phyloP scores from a whole-genome alignment of 139 green algal species.

The Zygnema cylindricum region DNA sequence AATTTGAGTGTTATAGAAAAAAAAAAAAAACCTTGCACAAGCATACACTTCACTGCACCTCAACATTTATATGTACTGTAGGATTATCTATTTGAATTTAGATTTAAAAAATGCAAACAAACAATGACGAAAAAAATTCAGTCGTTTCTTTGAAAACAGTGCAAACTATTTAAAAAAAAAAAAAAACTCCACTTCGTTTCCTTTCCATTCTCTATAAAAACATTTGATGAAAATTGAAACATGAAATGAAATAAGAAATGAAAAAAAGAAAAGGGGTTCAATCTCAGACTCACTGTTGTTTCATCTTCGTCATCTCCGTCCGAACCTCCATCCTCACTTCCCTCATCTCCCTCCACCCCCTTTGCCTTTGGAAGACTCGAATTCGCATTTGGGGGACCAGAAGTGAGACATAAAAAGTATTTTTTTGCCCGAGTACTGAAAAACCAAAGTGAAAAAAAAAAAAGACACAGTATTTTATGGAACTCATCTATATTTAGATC shows the following conservation, averaged over 20 bases:
- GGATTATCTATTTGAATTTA: too few relatives aligned
- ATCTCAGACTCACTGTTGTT: background rate
- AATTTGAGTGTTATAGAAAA: too few relatives aligned
- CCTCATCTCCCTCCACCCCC: constrained; percentile 32
- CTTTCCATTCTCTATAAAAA: too few relatives aligned
- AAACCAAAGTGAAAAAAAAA: background rate
- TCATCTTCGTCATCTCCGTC: constrained; percentile 43
- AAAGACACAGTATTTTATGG: background rate
- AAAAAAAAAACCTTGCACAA: too few relatives aligned
- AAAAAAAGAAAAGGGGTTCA: too few relatives aligned
- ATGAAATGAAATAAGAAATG: background rate
- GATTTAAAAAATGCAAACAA: too few relatives aligned
- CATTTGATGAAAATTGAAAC: background rate
- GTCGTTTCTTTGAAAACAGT: too few relatives aligned
- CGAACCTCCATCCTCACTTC: background rate
- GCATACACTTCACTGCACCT: too few relatives aligned
- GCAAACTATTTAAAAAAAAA: too few relatives aligned
- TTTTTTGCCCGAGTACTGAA: constrained; percentile 90
- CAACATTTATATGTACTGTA: too few relatives aligned
- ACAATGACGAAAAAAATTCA: too few relatives aligned
- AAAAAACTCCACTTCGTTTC: too few relatives aligned
- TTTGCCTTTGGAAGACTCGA: constrained; percentile 46
- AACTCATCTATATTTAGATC: background rate
- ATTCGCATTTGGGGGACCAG: constrained; percentile 65
- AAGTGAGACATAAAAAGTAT: constrained; percentile 96